Base-by-base conservation (phyloP, 2,329 filamentous ascomycete species). In the Cordyceps cateniannulata region DNA sequence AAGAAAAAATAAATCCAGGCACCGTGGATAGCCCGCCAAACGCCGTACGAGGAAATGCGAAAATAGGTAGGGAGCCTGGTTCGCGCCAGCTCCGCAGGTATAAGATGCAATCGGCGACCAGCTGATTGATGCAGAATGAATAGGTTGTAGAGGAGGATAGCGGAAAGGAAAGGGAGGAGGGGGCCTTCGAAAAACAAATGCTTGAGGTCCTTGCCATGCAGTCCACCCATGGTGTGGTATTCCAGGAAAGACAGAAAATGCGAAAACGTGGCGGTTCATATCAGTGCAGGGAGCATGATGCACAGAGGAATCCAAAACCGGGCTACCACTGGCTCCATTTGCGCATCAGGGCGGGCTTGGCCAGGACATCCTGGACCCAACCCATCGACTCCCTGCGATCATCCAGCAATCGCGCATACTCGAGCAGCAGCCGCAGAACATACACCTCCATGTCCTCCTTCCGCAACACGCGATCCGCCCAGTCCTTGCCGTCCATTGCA, bases 361-460 rank as follows among this genome's bases (percentile, higher is more conserved):
- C 65, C 16, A 76, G 52, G 62, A 83, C 66, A 67, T 85, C 82
- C 8, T 75, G 77, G 2, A 82, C 80, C 79, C 80, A 85, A 1
- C 82, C 83, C 78, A 85, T 76, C 32, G 65, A 71, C 63, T 82
- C 79, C 57, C 83, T 71, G 56, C 75, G 69, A 44, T 82, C 80
- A 59, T 83, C 81, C 44, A 75, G 72, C 14, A 87, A 67, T 20
- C 85, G 75, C 6, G 79, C 85, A 63, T 87, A 88, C 72, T 88
- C 86, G 35, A 88, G 73, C 58, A 88, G 71, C 65, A 92, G 68
- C 48, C 88, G 76, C 59, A 87, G 75, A 9, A 85, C 79, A 69
- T 92, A 92, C 9, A 91, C 78, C 67, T 85, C 81, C 87, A 91
- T 90, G 68, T 91, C 88, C 67, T 90, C 87, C 66, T 79, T 82